Evolutionary conservation across 2,329 filamentous ascomycete genomes (phyloP), one percentile per base, ranked within the genome.

Genomic region (Aschersonia sp.): DNA sequence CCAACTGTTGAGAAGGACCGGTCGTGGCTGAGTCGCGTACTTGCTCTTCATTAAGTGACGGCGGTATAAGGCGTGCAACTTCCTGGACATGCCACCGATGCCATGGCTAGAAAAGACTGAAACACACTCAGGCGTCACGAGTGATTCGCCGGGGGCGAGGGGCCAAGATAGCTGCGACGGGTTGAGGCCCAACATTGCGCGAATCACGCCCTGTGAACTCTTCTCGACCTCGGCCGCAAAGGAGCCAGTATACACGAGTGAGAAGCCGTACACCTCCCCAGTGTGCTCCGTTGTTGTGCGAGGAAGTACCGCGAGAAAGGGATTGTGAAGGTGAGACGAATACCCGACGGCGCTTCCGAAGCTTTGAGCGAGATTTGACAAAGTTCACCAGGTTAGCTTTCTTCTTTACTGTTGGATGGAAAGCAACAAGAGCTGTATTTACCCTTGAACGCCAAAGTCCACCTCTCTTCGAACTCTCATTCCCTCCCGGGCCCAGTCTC

Each of bases 261-360:
- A 80, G 59, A 83, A 82, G 0, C 78, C 80, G 69, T 77, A 83
- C 5, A 75, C 78, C 40, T 81, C 71, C 1, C 80, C 80, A 2
- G 71, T 67, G 0, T 71, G 70, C 54, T 84, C 79, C 1, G 78
- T 83, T 0, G 79, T 77, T 1, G 64, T 65, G 0, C 78, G 72
- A 3, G 73, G 65, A 0, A 76, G 67, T 2, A 84, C 60, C 0
- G 75, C 69, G 29, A 83, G 66, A 62, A 83, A 83, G 0, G 79
- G 78, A 53, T 84, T 84, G 56, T 82, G 76, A 1, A 78, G 64
- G 53, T 82, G 77, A 0, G 78, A 82, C 0, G 78, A 78, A 56
- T 79, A 83, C 1, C 80, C 80, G 3, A 70, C 72, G 0, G 68
- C 72, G 53, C 78, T 82, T 12, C 74, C 74, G 56, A 83, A 82